Percentiles rank a stretch among this genome's conserved stretches.
Conservation (phyloP, 345 rosid species). For the Boechera divaricarpa region DNA sequence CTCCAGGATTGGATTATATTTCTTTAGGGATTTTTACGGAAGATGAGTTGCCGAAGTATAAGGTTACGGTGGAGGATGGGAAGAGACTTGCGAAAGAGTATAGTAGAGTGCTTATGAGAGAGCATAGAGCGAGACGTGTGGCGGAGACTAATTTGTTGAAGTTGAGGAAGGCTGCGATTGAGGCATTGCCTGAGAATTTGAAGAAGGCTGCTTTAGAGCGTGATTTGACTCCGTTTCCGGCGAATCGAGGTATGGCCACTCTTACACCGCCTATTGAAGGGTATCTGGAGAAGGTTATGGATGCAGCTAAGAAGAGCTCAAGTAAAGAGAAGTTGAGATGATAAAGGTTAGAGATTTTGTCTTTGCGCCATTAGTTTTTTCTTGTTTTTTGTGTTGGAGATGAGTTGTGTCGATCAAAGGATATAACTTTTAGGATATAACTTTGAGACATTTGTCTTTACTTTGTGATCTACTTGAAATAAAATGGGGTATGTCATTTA, state of each 20-base stretch:
- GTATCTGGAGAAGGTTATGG: conserved; percentile 71
- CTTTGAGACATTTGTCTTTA: too few relatives aligned
- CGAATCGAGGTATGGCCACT: conserved; percentile 68
- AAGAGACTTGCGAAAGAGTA: conserved; percentile 82
- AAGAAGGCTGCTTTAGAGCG: conserved; percentile 71
- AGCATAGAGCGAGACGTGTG: conserved; percentile 74
- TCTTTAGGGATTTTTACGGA: conserved; percentile 75
- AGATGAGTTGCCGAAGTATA: conserved; percentile 79
- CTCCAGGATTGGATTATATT: conserved; percentile 75
- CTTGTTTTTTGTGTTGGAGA: not conserved
- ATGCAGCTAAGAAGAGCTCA: conserved; percentile 67
- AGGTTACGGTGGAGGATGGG: conserved; percentile 88
- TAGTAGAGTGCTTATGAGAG: conserved; percentile 82
- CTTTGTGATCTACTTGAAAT: too few relatives aligned
- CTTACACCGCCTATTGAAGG: conserved; percentile 91
- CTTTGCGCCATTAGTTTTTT: not conserved
- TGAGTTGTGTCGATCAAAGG: not conserved
- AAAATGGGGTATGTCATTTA: too few relatives aligned
- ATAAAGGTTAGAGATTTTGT: conserved; percentile 33
- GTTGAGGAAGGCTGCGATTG: conserved; percentile 72
- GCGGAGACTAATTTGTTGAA: conserved; percentile 60
- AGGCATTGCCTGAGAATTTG: conserved; percentile 77
- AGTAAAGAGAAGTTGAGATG: conserved; percentile 76
- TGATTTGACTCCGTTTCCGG: conserved; percentile 77
- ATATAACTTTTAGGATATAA: too few relatives aligned